A percentile compares a stretch with the other conserved stretches of the same genome.
Evolutionary conservation across 1,139 yeast species (phyloP).

Genomic region (Wickerhamomyces sp.): DNA sequence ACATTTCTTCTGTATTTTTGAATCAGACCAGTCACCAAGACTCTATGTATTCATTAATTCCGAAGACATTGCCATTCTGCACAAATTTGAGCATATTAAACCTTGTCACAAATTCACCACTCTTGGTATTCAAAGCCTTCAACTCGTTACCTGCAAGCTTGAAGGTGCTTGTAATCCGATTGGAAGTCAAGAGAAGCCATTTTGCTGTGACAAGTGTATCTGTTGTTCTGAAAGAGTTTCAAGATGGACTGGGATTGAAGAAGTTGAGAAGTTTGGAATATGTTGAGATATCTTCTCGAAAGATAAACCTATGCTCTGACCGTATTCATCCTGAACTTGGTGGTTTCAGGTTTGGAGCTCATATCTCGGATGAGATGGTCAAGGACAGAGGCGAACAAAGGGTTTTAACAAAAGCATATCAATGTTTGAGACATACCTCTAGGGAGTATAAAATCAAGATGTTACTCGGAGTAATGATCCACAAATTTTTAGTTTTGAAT

Average conservation of each 20-base stretch:
- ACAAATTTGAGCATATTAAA: conserved; percentile 5
- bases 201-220: neutral
- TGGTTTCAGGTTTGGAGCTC: neutral
- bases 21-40: neutral
- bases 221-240: neutral
- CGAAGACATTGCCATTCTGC: conserved; percentile 1
- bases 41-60: conserved; percentile 1
- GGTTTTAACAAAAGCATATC: neutral
- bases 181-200: conserved; percentile 7
- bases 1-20: conserved; percentile 1
- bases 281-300: conserved; percentile 7
- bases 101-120: conserved; percentile 5
- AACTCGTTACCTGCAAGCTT: conserved; percentile 6
- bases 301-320: conserved; percentile 1
- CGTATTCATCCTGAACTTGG: conserved; percentile 12
- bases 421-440: neutral
- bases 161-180: conserved; percentile 6
- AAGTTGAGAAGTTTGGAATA: conserved; percentile 3
- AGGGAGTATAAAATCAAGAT: conserved; percentile 1
- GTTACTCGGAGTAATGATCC: conserved; percentile 3
- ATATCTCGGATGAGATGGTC: conserved; percentile 4
- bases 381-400: neutral
- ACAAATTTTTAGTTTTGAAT: conserved; percentile 6
- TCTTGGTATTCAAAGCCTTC: conserved; percentile 4
- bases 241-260: neutral